phyloP scores from a whole-genome alignment of 2,329 filamentous ascomycete species.

The Trichoderma citrinoviride region DNA sequence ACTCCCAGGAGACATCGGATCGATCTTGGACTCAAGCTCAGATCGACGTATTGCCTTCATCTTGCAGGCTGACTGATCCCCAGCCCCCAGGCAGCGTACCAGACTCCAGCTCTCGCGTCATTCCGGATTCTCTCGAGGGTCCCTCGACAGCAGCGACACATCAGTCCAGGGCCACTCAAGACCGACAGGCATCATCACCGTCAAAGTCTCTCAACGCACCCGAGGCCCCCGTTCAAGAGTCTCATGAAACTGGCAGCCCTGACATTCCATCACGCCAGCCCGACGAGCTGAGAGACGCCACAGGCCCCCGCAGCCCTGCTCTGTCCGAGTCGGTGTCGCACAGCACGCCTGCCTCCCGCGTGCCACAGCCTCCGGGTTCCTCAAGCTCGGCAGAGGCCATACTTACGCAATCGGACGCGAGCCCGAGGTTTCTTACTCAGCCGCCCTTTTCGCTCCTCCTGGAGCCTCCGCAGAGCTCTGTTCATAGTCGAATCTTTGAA shows the following conservation, averaged over 20 bases:
- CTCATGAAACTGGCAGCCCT: conserved; percentile 16
- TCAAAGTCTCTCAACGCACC: conserved; percentile 19
- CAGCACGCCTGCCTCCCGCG: not conserved
- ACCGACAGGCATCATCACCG: not conserved
- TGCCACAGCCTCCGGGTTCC: not conserved
- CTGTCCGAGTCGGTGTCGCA: not conserved
- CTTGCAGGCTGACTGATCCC: not conserved
- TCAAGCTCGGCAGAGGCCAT: not conserved
- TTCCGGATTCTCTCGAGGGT: conserved; percentile 25
- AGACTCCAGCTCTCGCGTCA: conserved; percentile 7
- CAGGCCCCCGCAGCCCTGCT: not conserved
- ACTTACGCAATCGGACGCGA: conserved; percentile 7
- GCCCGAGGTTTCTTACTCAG: conserved; percentile 17
- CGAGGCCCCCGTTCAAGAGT: conserved; percentile 22
- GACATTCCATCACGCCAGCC: conserved; percentile 34
- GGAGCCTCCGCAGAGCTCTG: conserved; percentile 11
- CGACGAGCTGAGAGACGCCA: not conserved
- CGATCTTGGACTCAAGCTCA: conserved; percentile 26
- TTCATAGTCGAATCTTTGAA: conserved; percentile 7
- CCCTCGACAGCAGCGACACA: conserved; percentile 6
- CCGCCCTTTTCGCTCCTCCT: not conserved
- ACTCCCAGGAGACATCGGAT: conserved; percentile 42
- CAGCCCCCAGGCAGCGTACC: not conserved
- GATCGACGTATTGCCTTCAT: not conserved
- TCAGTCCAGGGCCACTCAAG: not conserved